Conservation (phyloP, 495 filamentous ascomycete species). For the Neurospora sp. region DNA sequence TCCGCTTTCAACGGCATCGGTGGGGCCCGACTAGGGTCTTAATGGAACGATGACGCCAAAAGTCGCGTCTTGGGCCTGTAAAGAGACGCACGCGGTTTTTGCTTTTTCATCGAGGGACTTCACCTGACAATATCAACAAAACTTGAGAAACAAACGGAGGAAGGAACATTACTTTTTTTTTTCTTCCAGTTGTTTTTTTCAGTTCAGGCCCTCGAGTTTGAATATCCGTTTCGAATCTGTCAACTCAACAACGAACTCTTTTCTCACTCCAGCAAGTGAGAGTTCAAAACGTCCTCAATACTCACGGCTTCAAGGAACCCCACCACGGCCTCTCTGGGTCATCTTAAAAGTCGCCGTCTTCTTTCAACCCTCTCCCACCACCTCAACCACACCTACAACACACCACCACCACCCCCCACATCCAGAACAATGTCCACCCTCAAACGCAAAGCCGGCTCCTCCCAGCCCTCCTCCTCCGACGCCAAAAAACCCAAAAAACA, state of each 20-base stretch:
- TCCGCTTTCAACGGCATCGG: not conserved
- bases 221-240: no score
- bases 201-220: not conserved
- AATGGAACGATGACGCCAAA: conserved; percentile 15
- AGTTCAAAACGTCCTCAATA: not conserved
- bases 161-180: not conserved
- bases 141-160: conserved; percentile 4
- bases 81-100: conserved; percentile 9
- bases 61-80: conserved; percentile 7
- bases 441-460: conserved; percentile 57
- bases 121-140: not conserved
- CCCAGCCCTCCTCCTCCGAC: conserved; percentile 32
- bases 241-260: no score
- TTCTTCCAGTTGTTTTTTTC: not conserved
- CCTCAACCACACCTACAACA: not conserved
- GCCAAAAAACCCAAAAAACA: conserved; percentile 73
- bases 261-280: not conserved
- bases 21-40: conserved; percentile 6
- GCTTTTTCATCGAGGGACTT: not conserved
- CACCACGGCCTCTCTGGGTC: not conserved
- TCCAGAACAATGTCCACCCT: conserved; percentile 35
- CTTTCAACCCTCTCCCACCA: not conserved
- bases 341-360: not conserved
- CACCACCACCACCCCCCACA: not conserved
- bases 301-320: not conserved